Percentiles rank a stretch among this genome's conserved stretches.
These are phyloP conservation scores for Lentinula lateritia DNA, from an alignment of 768 basidiomycete species.

Conservation along the genomic window DNA sequence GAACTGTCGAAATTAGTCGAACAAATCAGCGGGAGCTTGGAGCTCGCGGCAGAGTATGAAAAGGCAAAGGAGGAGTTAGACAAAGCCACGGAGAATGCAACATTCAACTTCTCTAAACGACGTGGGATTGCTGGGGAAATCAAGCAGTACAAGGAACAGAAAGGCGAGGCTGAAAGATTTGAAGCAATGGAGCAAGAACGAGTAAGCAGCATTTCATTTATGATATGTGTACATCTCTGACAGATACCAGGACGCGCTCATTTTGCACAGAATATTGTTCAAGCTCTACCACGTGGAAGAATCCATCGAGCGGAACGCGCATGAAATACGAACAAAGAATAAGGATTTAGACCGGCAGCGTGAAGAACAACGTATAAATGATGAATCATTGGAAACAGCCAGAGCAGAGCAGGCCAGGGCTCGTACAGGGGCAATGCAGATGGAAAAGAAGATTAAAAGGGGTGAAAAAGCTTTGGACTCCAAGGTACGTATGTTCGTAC, in stretches of 20 bases:
- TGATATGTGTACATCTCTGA: conserved; percentile 3
- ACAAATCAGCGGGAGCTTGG: conserved; percentile 92
- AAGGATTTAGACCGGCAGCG: conserved; percentile 63
- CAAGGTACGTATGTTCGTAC: conserved; percentile 45
- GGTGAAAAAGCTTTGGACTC: conserved; percentile 84
- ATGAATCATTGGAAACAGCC: conserved; percentile 66
- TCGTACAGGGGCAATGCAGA: conserved; percentile 68
- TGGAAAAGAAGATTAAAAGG: conserved; percentile 85
- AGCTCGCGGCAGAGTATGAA: conserved; percentile 85
- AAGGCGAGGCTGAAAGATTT: conserved; percentile 86
- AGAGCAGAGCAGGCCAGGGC: conserved; percentile 78
- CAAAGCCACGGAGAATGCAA: conserved; percentile 89
- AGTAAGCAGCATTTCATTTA: conserved; percentile 36
- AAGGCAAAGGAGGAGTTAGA: conserved; percentile 83
- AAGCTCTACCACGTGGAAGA: conserved; percentile 88
- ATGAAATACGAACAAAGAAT: conserved; percentile 68
- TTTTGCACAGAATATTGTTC: conserved; percentile 79
- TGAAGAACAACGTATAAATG: conserved; percentile 63
- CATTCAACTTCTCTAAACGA: conserved; percentile 91
- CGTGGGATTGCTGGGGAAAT: conserved; percentile 93
- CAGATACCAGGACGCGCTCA: conserved; percentile 62
- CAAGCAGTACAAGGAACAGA: conserved; percentile 96
- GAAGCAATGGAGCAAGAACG: conserved; percentile 69
- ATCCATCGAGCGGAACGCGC: conserved; percentile 67
- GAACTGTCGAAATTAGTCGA: conserved; percentile 90